Evolutionary conservation across 164 flowering plant species (phyloP).

Genomic region (Platanus orientalis): DNA sequence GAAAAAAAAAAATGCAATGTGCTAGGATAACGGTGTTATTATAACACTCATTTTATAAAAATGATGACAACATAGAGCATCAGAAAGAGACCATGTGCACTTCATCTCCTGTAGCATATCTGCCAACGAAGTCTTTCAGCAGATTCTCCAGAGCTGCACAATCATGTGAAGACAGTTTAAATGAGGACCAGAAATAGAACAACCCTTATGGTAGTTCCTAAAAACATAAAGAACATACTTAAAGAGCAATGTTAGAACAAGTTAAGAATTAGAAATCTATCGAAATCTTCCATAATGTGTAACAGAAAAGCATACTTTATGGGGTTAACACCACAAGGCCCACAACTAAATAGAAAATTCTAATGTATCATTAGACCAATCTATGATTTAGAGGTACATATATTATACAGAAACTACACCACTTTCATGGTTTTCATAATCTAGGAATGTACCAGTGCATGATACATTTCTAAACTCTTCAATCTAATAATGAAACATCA

Average conservation of each 20-base stretch:
- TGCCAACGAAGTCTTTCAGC: conserved; percentile 36
- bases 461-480: no score
- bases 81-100: conserved; percentile 36
- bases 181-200: background rate
- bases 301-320: background rate
- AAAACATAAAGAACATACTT: background rate
- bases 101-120: conserved; percentile 52
- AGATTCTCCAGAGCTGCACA: conserved; percentile 50
- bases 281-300: background rate
- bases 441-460: no score
- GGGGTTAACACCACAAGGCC: background rate
- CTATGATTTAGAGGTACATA: background rate
- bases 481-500: no score
- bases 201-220: no score
- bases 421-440: no score
- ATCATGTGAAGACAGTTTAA: background rate
- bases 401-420: background rate
- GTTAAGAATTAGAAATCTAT: background rate
- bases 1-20: background rate
- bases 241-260: background rate
- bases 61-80: background rate
- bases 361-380: background rate
- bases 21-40: background rate
- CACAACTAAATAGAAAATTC: no score
- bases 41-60: background rate